Evolutionary conservation across 2,329 filamentous ascomycete species (phyloP).

Genomic region (Onygenales sp.): DNA sequence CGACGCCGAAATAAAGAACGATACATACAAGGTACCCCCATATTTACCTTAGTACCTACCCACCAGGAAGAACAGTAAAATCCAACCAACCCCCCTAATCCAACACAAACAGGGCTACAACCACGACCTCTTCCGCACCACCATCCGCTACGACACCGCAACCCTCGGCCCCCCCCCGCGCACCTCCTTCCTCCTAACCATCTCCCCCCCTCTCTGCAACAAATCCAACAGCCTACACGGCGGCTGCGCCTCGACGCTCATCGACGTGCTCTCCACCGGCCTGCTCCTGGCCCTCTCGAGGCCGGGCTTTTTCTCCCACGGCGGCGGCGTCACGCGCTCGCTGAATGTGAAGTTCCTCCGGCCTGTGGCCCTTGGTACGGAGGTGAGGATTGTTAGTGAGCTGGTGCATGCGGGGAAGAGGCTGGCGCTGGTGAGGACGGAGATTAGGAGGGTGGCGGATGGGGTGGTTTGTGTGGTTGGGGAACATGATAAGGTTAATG

Average conservation of each 20-base stretch:
- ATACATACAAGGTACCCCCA: conserved; percentile 1
- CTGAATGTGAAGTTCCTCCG: conserved; percentile 59
- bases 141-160: conserved; percentile 31
- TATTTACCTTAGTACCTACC: background rate
- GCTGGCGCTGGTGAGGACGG: conserved; percentile 44
- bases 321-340: conserved; percentile 57
- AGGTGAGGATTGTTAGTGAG: conserved; percentile 47
- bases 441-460: conserved; percentile 45
- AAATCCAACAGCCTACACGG: conserved; percentile 83
- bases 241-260: conserved; percentile 61
- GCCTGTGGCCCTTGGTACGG: conserved; percentile 45
- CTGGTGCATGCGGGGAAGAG: conserved; percentile 49
- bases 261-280: conserved; percentile 56
- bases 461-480: conserved; percentile 47
- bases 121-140: conserved; percentile 18
- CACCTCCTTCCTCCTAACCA: conserved; percentile 35
- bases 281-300: conserved; percentile 47
- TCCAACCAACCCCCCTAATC: background rate
- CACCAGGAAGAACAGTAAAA: background rate
- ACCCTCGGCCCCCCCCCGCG: conserved; percentile 23
- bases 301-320: conserved; percentile 51
- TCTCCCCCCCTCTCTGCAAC: conserved; percentile 87
- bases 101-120: conserved; percentile 20
- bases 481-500: conserved; percentile 58
- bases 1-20: background rate